Evolutionary conservation across 2,329 filamentous ascomycete species (phyloP).

Genomic region (Fusarium agapanthi): DNA sequence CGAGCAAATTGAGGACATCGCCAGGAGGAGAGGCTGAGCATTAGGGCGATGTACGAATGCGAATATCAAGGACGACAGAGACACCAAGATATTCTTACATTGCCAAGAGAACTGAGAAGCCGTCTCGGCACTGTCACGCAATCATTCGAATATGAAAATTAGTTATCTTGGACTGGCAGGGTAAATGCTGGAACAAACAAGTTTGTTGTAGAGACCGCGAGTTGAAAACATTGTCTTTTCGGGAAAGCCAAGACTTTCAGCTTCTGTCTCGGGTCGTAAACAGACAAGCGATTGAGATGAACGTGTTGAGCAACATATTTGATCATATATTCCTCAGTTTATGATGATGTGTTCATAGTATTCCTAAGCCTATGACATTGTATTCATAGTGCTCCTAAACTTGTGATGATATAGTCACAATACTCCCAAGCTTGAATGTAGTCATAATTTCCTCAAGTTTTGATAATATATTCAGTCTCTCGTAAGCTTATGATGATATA

Average conservation of each 20-base stretch:
- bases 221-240: neutral
- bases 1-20: neutral
- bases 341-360: neutral
- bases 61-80: neutral
- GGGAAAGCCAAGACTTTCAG: neutral
- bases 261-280: neutral
- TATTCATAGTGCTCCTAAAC: neutral
- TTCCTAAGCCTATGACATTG: neutral
- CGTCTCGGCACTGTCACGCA: no score
- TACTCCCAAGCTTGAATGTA: no score
- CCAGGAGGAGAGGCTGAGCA: neutral
- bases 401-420: no score
- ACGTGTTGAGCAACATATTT: neutral
- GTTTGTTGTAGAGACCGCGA: neutral
- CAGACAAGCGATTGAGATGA: neutral
- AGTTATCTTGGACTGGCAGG: neutral
- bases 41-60: neutral
- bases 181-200: neutral
- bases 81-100: neutral
- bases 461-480: neutral
- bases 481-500: neutral
- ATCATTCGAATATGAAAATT: neutral
- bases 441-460: neutral
- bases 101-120: no score
- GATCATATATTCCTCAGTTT: neutral